Percentiles rank a stretch among this genome's conserved stretches.
Evolutionary conservation across 306 rosid species (phyloP).

Genomic region (Malus sylvestris): DNA sequence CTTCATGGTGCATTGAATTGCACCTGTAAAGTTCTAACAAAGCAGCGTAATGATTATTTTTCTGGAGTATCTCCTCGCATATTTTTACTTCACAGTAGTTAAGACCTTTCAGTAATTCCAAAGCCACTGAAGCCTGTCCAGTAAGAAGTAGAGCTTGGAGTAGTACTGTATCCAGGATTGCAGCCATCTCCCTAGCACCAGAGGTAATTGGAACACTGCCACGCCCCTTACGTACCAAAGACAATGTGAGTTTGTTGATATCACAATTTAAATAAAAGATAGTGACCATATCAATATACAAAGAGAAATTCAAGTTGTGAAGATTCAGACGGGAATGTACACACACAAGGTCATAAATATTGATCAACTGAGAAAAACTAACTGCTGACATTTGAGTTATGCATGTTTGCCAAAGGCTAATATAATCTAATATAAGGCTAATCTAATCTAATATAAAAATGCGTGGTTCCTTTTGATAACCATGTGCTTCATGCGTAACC

Average conservation of each 20-base stretch:
- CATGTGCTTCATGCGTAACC: not conserved
- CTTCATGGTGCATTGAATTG: constrained; percentile 91
- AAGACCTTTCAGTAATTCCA: constrained; percentile 68
- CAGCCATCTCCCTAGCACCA: constrained; percentile 89
- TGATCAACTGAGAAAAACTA: not conserved
- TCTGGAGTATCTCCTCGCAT: constrained; percentile 75
- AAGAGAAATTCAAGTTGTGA: not conserved
- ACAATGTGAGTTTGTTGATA: not conserved
- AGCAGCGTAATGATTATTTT: constrained; percentile 56
- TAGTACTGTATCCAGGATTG: constrained; percentile 80
- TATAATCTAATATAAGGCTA: not conserved
- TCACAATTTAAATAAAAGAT: not conserved
- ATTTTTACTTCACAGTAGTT: constrained; percentile 88
- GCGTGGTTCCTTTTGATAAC: not conserved
- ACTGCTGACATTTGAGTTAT: not conserved
- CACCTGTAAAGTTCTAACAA: constrained; percentile 82
- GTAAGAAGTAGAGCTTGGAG: constrained; percentile 94
- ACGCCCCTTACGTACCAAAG: constrained; percentile 54
- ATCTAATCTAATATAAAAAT: not conserved
- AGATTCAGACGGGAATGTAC: not conserved
- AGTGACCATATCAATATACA: not conserved
- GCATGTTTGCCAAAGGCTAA: not conserved
- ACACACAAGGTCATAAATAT: not conserved
- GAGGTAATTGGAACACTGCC: constrained; percentile 56
- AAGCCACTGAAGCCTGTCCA: constrained; percentile 65